Base-by-base conservation (phyloP, 345 rosid genomes). In the Hibiscus syriacus region DNA sequence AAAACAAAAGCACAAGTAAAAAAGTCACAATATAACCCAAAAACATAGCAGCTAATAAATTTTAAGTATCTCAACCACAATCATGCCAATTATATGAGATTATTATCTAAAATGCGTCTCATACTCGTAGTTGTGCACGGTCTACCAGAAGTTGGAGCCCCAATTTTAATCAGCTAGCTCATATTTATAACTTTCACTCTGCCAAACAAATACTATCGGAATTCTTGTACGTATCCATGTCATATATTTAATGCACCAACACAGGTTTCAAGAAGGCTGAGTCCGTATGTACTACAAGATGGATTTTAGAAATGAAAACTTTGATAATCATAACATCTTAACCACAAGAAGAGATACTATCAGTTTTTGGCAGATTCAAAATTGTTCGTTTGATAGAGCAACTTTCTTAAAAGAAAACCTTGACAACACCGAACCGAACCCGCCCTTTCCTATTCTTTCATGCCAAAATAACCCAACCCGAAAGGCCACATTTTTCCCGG, bases 331-430 rank as follows among this genome's bases (percentile, higher is more conserved):
- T n/a, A n/a, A n/a, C n/a, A n/a, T n/a, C n/a, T n/a, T n/a, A n/a
- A n/a, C 7, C 61, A 19, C 20, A 19, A 29, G n/a, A 57, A 30
- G n/a, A 30, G 5, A 14, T 30, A 30, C 8, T 14, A 29, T 16
- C n/a, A 57, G 25, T 57, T 36, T 60, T 60, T 10, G 10, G 30
- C n/a, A 60, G 46, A 60, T 60, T 60, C 46, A n/a, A 60, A 60
- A 5, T 60, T 10, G 36, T 27, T 8, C 2, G 17, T 32, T 19
- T 36, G 8, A 26, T 59, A n/a, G 32, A 57, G 23, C 13, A 30
- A n/a, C 12, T 52, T 52, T 22, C 12, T 52, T 26, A 6, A 41
- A 25, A n/a, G n/a, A n/a, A n/a, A n/a, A n/a, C n/a, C n/a, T 19
- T 8, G 22, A 52, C 55, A 52, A 20, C 27, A 26, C 12, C 12